Conservation (phyloP, 768 basidiomycete species). For the Macrocybe gigantea region DNA sequence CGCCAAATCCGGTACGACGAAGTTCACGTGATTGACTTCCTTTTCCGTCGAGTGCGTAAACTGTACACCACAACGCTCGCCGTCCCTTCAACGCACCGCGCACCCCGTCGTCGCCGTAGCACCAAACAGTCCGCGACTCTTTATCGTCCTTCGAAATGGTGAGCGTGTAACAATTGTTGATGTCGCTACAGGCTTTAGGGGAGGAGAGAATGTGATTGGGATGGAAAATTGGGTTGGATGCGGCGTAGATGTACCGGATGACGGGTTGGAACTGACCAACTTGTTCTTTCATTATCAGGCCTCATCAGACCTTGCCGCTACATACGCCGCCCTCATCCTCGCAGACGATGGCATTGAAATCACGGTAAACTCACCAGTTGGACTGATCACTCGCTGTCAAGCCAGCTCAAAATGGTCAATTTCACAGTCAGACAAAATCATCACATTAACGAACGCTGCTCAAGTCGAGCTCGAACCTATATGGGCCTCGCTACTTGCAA, state of each 20-base stretch:
- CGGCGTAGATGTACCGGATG: constrained; percentile 8
- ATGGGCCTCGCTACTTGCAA: constrained; percentile 96
- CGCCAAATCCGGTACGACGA: too few species aligned
- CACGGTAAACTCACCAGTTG: constrained; percentile 59
- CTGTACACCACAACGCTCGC: too few species aligned
- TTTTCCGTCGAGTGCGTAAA: too few species aligned
- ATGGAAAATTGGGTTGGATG: constrained; percentile 10
- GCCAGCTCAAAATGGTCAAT: background rate
- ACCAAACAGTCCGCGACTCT: constrained; percentile 10
- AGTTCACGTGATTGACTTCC: too few species aligned
- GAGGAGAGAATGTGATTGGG: too few species aligned
- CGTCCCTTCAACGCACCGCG: too few species aligned
- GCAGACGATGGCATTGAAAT: constrained; percentile 97
- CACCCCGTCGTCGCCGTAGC: constrained; percentile 5
- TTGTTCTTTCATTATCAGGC: constrained; percentile 22
- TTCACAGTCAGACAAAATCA: constrained; percentile 83
- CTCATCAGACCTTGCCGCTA: constrained; percentile 78
- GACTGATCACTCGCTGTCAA: background rate
- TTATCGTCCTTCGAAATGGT: constrained; percentile 14
- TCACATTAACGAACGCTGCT: constrained; percentile 79
- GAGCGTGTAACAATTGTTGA: constrained; percentile 5
- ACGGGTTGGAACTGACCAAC: constrained; percentile 3
- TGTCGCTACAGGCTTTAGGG: background rate
- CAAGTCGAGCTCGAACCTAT: constrained; percentile 88
- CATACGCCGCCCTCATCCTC: constrained; percentile 97